Conservation (phyloP, 2,329 filamentous ascomycete species). For the Apiospora rasikravindrae region DNA sequence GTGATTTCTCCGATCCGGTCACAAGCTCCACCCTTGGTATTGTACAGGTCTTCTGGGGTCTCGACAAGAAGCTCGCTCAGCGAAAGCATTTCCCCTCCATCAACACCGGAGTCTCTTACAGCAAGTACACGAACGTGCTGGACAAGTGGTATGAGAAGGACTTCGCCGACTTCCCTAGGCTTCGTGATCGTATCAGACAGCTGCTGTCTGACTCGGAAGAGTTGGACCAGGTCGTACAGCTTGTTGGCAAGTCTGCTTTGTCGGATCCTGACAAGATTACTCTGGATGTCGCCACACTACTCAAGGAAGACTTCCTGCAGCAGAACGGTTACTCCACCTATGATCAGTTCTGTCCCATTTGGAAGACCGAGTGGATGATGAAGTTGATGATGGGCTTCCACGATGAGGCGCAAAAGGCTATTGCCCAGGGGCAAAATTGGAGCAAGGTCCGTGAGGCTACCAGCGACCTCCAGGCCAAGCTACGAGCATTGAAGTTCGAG, state of each 20-base stretch:
- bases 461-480: conserved; percentile 79
- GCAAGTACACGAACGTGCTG: conserved; percentile 88
- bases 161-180: conserved; percentile 89
- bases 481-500: conserved; percentile 97
- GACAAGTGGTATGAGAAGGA: conserved; percentile 96
- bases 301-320: conserved; percentile 99
- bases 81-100: conserved; percentile 99
- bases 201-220: conserved; percentile 95
- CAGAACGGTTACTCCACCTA: conserved; percentile 99
- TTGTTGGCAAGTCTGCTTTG: conserved; percentile 95
- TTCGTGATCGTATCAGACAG: conserved; percentile 92
- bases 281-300: conserved; percentile 83
- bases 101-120: conserved; percentile 94
- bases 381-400: conserved; percentile 98
- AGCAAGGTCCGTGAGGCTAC: conserved; percentile 91
- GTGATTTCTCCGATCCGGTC: conserved; percentile 99
- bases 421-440: conserved; percentile 91
- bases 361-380: conserved; percentile 99
- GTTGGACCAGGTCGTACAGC: conserved; percentile 96
- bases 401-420: conserved; percentile 95
- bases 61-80: conserved; percentile 99
- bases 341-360: conserved; percentile 98
- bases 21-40: conserved; percentile 93
- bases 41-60: conserved; percentile 99
- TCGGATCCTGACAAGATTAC: conserved; percentile 99